phyloP scores from a whole-genome alignment of 108 stramenopile genomes.

The Fragilaria crotonensis region DNA sequence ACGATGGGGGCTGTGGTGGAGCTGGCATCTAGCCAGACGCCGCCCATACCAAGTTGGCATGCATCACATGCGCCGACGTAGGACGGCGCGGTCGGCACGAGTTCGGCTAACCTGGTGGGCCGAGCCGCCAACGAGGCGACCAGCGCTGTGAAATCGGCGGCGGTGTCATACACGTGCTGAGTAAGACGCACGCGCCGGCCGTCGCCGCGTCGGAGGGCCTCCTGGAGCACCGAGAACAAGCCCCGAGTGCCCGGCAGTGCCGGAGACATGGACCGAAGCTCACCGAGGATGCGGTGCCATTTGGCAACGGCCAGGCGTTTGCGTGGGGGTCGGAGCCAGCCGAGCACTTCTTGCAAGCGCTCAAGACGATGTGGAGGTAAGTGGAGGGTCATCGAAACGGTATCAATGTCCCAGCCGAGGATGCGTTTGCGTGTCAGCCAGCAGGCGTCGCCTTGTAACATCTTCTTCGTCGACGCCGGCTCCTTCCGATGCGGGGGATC shows the following conservation, averaged over 20 bases:
- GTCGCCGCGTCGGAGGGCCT: too few relatives aligned
- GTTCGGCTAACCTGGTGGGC: slow-evolving; percentile 27
- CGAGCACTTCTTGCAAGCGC: slow-evolving; percentile 10
- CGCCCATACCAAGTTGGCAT: slow-evolving; percentile 20
- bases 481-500: too few relatives aligned
- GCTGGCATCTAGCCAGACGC: slow-evolving; percentile 26
- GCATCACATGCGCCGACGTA: slow-evolving; percentile 29
- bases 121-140: slow-evolving; percentile 4
- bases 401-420: slow-evolving; percentile 31
- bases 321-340: slow-evolving; percentile 6
- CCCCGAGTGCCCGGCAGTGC: too few relatives aligned
- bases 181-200: neutral
- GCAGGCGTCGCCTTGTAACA: slow-evolving; percentile 25
- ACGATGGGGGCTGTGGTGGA: slow-evolving; percentile 9
- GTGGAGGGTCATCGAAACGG: slow-evolving; percentile 14
- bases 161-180: too few relatives aligned
- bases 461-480: too few relatives aligned
- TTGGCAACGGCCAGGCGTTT: neutral
- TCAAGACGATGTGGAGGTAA: slow-evolving; percentile 24
- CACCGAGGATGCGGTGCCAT: slow-evolving; percentile 35
- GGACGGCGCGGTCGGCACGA: slow-evolving; percentile 16
- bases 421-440: slow-evolving; percentile 23
- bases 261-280: too few relatives aligned
- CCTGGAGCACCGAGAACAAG: too few relatives aligned
- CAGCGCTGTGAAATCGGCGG: slow-evolving; percentile 18